Percentiles rank a stretch among this genome's conserved stretches.
Evolutionary conservation across 192 early-diverging fungal species (phyloP).

Genomic region (Radiomyces spectabilis): DNA sequence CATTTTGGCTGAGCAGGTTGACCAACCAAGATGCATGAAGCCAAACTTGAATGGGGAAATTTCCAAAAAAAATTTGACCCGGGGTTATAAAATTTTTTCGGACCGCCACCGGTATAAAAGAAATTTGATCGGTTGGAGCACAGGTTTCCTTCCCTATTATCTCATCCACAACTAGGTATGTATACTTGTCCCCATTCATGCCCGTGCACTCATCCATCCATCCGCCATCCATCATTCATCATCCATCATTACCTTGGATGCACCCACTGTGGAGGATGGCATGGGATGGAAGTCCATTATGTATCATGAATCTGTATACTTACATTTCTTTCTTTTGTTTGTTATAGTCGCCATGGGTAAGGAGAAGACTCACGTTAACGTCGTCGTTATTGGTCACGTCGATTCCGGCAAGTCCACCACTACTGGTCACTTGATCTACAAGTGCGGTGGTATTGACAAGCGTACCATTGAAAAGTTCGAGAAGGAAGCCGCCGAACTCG

Average conservation of each 20-base stretch:
- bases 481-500: slow-evolving; percentile 96
- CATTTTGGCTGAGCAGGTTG: too few relatives aligned
- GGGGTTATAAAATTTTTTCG: slow-evolving; percentile 1
- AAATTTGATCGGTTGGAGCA: background rate
- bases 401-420: slow-evolving; percentile 92
- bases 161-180: background rate
- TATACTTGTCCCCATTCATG: too few relatives aligned
- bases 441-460: slow-evolving; percentile 99
- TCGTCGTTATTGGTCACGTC: slow-evolving; percentile 98
- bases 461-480: slow-evolving; percentile 99
- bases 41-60: too few relatives aligned
- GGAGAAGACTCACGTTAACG: slow-evolving; percentile 88
- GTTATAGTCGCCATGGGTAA: slow-evolving; percentile 35
- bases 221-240: slow-evolving; percentile 6
- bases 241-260: too few relatives aligned
- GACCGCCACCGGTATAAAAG: background rate
- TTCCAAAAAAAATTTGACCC: background rate
- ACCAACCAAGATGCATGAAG: too few relatives aligned
- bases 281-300: too few relatives aligned
- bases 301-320: too few relatives aligned
- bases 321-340: background rate
- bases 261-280: too few relatives aligned
- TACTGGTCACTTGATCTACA: slow-evolving; percentile 99
- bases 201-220: slow-evolving; percentile 7
- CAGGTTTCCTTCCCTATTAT: slow-evolving; percentile 1